Evolutionary conservation across 176 grass and related monocot genomes (phyloP).

Genomic region (Phyllostachys edulis): DNA sequence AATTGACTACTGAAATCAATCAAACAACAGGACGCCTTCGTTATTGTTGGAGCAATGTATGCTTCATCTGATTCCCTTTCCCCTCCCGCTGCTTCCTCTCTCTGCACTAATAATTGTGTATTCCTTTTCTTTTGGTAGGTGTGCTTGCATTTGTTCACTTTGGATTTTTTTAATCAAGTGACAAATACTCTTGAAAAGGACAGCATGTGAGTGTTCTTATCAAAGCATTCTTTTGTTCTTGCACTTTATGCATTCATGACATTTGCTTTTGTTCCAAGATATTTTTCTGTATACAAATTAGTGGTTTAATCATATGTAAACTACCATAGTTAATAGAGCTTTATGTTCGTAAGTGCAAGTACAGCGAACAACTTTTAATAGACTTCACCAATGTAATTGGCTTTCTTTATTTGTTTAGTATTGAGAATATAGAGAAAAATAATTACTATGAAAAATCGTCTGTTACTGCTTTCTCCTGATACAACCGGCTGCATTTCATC

Average conservation of each 20-base stretch:
- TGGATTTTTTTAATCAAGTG: conserved; percentile 92
- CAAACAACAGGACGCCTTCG: conserved; percentile 77
- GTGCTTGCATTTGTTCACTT: conserved; percentile 87
- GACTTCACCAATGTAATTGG: not conserved
- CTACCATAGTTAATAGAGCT: not conserved
- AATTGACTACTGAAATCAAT: conserved; percentile 67
- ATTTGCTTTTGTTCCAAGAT: not conserved
- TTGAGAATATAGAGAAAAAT: not conserved
- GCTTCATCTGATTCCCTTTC: not conserved
- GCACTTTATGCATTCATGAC: not conserved
- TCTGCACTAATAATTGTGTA: not conserved
- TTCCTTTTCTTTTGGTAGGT: conserved; percentile 47
- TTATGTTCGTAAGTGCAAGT: not conserved
- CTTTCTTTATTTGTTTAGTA: not conserved
- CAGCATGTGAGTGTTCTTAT: conserved; percentile 66
- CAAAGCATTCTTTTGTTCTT: not conserved
- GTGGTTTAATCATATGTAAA: conserved; percentile 17
- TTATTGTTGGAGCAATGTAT: conserved; percentile 92
- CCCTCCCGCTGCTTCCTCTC: not conserved
- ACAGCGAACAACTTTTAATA: not conserved
- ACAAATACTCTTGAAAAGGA: conserved; percentile 88
- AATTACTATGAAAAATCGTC: not conserved
- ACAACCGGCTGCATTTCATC: conserved; percentile 4
- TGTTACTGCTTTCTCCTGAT: not conserved
- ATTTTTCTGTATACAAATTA: not conserved